Evolutionary conservation across 2,329 filamentous ascomycete genomes (phyloP).

Genomic region (Colletotrichum scovillei): DNA sequence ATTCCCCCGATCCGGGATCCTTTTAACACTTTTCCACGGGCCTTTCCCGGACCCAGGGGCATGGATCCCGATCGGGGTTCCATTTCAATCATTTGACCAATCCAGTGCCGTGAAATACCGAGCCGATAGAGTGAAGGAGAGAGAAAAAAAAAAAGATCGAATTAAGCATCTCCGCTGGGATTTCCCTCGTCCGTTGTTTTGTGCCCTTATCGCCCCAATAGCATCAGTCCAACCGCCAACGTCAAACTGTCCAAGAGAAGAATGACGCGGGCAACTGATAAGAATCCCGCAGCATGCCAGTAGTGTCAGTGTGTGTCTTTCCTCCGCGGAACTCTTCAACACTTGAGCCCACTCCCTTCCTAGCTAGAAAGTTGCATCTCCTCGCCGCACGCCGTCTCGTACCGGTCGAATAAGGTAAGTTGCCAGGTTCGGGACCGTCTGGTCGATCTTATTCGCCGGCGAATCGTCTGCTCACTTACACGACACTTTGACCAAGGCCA

Average conservation of each 20-base stretch:
- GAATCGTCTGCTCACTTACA: background rate
- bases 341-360: background rate
- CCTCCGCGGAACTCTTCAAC: conserved; percentile 25
- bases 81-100: conserved; percentile 3
- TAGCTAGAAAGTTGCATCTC: conserved; percentile 43
- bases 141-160: background rate
- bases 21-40: background rate
- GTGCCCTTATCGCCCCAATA: conserved; percentile 35
- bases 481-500: background rate
- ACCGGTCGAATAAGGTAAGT: background rate
- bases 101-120: background rate
- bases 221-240: conserved; percentile 13
- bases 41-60: conserved; percentile 10
- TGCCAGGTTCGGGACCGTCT: background rate
- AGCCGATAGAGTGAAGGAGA: background rate
- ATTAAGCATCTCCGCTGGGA: conserved; percentile 30
- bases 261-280: conserved; percentile 24
- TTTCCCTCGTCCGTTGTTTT: conserved; percentile 4
- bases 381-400: conserved; percentile 38
- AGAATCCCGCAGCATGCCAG: conserved; percentile 15
- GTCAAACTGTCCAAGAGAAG: conserved; percentile 21
- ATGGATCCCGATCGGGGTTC: conserved; percentile 7
- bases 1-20: background rate
- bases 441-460: background rate
- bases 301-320: background rate